Conservation (phyloP, 2,329 filamentous ascomycete species). For the Penicillium sp. region DNA sequence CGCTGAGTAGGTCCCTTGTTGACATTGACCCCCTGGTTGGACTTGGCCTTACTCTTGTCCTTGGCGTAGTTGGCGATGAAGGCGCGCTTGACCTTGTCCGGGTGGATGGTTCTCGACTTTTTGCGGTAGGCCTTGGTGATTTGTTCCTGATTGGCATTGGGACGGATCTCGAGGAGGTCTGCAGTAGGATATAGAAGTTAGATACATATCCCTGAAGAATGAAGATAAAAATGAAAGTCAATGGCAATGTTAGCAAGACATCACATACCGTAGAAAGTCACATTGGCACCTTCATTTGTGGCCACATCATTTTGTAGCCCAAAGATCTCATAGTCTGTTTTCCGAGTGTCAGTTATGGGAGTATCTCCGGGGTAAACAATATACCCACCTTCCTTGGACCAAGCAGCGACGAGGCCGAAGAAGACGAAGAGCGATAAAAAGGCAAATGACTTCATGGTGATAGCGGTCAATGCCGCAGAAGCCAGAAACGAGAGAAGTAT, state of each 20-base stretch:
- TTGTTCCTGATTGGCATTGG: constrained; percentile 75
- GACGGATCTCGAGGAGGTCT: constrained; percentile 77
- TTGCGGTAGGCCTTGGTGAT: constrained; percentile 94
- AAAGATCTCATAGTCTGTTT: constrained; percentile 92
- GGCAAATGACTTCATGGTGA: constrained; percentile 64
- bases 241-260: background rate
- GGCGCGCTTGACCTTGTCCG: constrained; percentile 89
- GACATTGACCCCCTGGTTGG: constrained; percentile 62
- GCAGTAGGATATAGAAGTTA: background rate
- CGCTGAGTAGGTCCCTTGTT: constrained; percentile 68
- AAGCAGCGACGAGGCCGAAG: constrained; percentile 68
- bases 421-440: constrained; percentile 68
- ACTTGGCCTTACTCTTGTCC: constrained; percentile 49
- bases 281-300: constrained; percentile 68
- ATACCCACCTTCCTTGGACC: constrained; percentile 78
- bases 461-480: constrained; percentile 28
- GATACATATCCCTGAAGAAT: background rate
- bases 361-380: background rate
- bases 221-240: background rate
- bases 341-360: background rate
- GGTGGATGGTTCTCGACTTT: constrained; percentile 78
- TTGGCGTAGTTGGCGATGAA: constrained; percentile 69
- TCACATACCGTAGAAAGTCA: constrained; percentile 76
- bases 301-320: constrained; percentile 84
- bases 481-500: constrained; percentile 7